Percentiles rank a stretch among this genome's conserved stretches.
These are phyloP conservation scores for Fusarium phyllophilum DNA, from an alignment of 2,329 filamentous ascomycete species.

Conservation along the genomic window DNA sequence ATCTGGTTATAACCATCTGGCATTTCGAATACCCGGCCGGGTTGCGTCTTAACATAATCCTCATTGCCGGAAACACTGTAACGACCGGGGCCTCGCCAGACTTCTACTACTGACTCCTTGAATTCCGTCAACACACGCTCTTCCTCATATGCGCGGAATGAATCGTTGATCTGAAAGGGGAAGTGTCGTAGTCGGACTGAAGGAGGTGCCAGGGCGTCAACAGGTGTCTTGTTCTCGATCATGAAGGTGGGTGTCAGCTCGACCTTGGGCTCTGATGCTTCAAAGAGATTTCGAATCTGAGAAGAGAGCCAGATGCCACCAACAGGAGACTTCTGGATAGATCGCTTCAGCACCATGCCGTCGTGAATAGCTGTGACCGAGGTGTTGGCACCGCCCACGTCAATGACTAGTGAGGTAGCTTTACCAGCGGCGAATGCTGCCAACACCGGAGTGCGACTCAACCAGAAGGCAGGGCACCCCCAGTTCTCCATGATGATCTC, in stretches of 20 bases:
- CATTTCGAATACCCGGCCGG: conserved; percentile 93
- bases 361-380: conserved; percentile 93
- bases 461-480: conserved; percentile 94
- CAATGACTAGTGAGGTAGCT: conserved; percentile 90
- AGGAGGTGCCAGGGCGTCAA: conserved; percentile 84
- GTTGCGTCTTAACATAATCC: conserved; percentile 76
- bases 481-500: conserved; percentile 98
- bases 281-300: conserved; percentile 86
- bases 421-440: conserved; percentile 94
- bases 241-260: conserved; percentile 86
- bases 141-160: conserved; percentile 86
- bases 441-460: conserved; percentile 88
- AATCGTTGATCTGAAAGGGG: conserved; percentile 67
- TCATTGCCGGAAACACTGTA: conserved; percentile 75
- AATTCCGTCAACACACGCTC: conserved; percentile 94
- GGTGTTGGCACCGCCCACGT: conserved; percentile 88
- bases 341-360: conserved; percentile 92
- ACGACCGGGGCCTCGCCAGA: conserved; percentile 84
- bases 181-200: conserved; percentile 81
- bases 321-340: conserved; percentile 83
- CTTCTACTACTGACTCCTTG: conserved; percentile 96
- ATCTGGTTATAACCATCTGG: conserved; percentile 96
- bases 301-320: conserved; percentile 91
- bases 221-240: conserved; percentile 85
- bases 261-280: conserved; percentile 73